These are phyloP conservation scores for Schwanniomyces pseudopolymorphus DNA, from an alignment of 805 yeast genomes.

Conservation along the genomic window DNA sequence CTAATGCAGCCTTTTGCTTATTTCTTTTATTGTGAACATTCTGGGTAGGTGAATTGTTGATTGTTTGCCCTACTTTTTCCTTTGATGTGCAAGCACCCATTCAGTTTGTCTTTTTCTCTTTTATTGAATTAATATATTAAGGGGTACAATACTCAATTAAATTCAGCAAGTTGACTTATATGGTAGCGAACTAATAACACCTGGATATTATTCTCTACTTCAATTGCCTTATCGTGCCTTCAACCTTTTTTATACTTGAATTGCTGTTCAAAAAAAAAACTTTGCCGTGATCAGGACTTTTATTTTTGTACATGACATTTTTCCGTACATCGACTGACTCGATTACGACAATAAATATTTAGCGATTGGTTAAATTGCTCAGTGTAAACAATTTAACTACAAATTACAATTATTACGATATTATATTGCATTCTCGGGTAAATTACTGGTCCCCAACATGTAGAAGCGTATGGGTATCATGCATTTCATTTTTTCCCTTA, in stretches of 20 bases:
- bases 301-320: neutral
- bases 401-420: neutral
- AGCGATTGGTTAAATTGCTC: neutral
- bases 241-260: neutral
- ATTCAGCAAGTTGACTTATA: neutral
- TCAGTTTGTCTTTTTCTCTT: neutral
- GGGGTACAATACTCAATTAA: neutral
- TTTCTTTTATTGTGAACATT: constrained; percentile 15
- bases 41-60: constrained; percentile 2
- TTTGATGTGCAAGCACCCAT: constrained; percentile 27
- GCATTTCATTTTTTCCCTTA: too few relatives aligned
- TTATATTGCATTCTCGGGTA: too few relatives aligned
- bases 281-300: neutral
- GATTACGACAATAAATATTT: neutral
- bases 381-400: neutral
- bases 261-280: neutral
- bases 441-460: too few relatives aligned
- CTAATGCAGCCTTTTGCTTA: constrained; percentile 9
- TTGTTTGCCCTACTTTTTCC: constrained; percentile 8
- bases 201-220: neutral
- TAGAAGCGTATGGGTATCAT: too few relatives aligned
- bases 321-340: neutral
- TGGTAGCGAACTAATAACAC: neutral
- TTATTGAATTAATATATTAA: neutral
- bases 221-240: neutral